A percentile compares a stretch with the other conserved stretches of the same genome.
Conservation (phyloP, 1,139 yeast genomes). For the Candida tetrigidarum region DNA sequence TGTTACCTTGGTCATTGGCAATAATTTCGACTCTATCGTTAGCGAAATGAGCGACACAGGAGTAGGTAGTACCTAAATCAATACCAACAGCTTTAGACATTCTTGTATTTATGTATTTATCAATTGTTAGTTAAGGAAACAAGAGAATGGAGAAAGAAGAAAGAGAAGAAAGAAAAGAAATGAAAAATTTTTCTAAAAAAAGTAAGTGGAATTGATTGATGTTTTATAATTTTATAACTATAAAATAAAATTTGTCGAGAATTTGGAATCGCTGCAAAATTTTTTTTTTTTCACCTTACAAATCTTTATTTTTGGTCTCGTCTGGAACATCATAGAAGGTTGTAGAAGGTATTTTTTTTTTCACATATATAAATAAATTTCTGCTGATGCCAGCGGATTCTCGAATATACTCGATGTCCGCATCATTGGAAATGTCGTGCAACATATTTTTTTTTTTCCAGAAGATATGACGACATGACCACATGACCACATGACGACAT, state of each 20-base stretch:
- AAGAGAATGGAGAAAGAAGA: conserved; percentile 8
- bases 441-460: too few species aligned
- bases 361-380: too few species aligned
- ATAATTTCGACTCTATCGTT: conserved; percentile 72
- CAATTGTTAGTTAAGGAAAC: conserved; percentile 4
- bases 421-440: too few species aligned
- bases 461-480: too few species aligned
- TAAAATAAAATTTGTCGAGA: conserved; percentile 5
- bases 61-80: conserved; percentile 85
- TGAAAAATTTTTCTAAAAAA: conserved; percentile 6
- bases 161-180: conserved; percentile 9
- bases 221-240: conserved; percentile 4
- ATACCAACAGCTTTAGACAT: conserved; percentile 80
- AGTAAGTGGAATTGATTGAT: conserved; percentile 3
- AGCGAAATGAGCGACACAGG: conserved; percentile 84
- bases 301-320: conserved; percentile 6
- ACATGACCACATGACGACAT: too few species aligned
- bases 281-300: background rate
- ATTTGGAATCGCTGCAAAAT: conserved; percentile 8
- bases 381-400: background rate
- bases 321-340: conserved; percentile 11
- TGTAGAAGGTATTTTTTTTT: conserved; percentile 9
- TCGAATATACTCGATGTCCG: background rate
- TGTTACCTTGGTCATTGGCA: conserved; percentile 58
- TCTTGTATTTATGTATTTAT: conserved; percentile 23